Conservation (phyloP, 75 land plant species). For the Cryptomeria japonica region DNA sequence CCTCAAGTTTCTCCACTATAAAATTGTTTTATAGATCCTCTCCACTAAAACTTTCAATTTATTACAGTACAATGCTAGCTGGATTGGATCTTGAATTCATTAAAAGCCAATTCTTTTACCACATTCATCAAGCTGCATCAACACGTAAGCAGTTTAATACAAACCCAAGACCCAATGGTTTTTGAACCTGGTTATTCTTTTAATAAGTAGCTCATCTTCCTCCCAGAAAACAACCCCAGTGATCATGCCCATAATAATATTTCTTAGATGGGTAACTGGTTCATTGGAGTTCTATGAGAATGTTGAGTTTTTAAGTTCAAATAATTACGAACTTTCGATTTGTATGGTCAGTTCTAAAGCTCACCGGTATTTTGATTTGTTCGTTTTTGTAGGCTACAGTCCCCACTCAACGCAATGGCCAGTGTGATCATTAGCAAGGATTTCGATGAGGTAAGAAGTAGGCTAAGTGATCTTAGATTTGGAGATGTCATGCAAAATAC, state of each 20-base stretch:
- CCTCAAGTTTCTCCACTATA: no score
- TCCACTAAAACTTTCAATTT: no score
- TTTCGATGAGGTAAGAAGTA: not conserved
- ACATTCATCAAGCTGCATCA: no score
- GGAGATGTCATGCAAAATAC: no score
- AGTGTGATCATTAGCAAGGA: not conserved
- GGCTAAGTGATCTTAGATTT: not conserved
- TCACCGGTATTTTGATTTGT: not conserved
- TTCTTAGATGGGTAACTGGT: not conserved
- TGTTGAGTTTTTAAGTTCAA: not conserved
- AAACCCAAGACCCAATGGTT: not conserved
- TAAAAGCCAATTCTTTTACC: not conserved
- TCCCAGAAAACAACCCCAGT: not conserved
- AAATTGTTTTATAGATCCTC: no score
- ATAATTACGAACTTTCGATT: not conserved
- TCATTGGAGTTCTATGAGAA: not conserved
- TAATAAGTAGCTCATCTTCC: not conserved
- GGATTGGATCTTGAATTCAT: no score
- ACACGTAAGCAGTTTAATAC: no score
- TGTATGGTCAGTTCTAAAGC: not conserved
- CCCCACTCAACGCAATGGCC: not conserved
- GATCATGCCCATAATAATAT: not conserved
- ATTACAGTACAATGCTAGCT: no score
- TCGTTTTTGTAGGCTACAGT: not conserved
- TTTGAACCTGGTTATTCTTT: not conserved